Conservation (phyloP, 305 asterid genomes). For the Lippia alba region DNA sequence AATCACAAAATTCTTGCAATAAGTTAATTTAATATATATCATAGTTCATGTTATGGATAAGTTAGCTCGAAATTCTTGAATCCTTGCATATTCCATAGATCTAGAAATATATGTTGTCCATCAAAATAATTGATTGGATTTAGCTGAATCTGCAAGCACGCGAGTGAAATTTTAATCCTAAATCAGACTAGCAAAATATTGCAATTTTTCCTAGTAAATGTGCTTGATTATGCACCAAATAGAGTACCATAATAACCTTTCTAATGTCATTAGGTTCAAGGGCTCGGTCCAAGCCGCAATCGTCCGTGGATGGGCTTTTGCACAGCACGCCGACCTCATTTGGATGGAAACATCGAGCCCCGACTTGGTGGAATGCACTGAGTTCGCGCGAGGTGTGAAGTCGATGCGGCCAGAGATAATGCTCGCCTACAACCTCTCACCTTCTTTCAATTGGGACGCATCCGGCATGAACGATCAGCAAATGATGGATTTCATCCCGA, state of each 20-base stretch:
- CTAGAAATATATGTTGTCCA: no score
- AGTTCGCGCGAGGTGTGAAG: constrained; percentile 79
- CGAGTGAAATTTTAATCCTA: no score
- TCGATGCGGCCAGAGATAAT: constrained; percentile 69
- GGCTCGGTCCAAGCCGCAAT: constrained; percentile 89
- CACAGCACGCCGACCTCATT: constrained; percentile 70
- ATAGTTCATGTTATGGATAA: no score
- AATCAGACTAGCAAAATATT: no score
- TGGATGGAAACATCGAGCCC: constrained; percentile 99
- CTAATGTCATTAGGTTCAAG: constrained; percentile 44
- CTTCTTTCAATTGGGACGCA: constrained; percentile 98
- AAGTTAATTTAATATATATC: no score
- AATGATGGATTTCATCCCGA: constrained; percentile 90
- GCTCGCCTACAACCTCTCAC: constrained; percentile 94
- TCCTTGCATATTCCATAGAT: no score
- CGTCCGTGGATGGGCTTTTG: constrained; percentile 90
- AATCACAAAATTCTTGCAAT: no score
- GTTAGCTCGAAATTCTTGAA: no score
- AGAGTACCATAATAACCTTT: neutral
- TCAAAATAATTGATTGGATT: no score
- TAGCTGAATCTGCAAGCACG: no score
- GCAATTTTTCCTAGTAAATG: no score
- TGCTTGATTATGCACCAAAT: no score
- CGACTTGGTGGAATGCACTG: constrained; percentile 81
- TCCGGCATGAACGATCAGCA: constrained; percentile 89